A percentile compares a stretch with the other conserved stretches of the same genome.
These are phyloP conservation scores for Moesziomyces antarcticus DNA, from an alignment of 1,284 basidiomycete genomes.

Conservation along the genomic window DNA sequence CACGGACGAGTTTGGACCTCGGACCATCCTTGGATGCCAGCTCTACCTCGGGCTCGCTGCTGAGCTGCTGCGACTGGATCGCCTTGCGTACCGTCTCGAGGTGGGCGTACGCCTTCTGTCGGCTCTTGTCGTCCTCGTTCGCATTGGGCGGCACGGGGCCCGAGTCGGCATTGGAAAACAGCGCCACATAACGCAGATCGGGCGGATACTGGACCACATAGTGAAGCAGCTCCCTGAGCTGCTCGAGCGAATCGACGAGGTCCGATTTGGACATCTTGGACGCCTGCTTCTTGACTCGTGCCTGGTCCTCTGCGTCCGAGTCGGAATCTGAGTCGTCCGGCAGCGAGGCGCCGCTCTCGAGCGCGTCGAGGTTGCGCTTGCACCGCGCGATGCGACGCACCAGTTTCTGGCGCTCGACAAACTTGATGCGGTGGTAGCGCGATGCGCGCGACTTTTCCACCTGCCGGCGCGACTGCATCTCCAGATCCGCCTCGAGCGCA, in stretches of 20 bases:
- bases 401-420: slow-evolving; percentile 50
- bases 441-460: slow-evolving; percentile 37
- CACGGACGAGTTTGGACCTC: slow-evolving; percentile 13
- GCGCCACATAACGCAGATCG: slow-evolving; percentile 44
- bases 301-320: slow-evolving; percentile 15
- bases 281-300: slow-evolving; percentile 13
- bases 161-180: slow-evolving; percentile 35
- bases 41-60: slow-evolving; percentile 50
- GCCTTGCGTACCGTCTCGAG: slow-evolving; percentile 35
- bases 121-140: slow-evolving; percentile 31
- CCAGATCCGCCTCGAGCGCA: slow-evolving; percentile 47
- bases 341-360: slow-evolving; percentile 8
- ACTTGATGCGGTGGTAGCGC: slow-evolving; percentile 53
- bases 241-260: slow-evolving; percentile 11
- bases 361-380: slow-evolving; percentile 19
- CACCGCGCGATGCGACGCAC: slow-evolving; percentile 31
- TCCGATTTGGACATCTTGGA: slow-evolving; percentile 31
- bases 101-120: slow-evolving; percentile 35
- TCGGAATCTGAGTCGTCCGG: slow-evolving; percentile 26
- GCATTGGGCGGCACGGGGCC: slow-evolving; percentile 19
- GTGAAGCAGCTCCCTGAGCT: slow-evolving; percentile 34
- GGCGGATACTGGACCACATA: slow-evolving; percentile 46
- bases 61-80: slow-evolving; percentile 37
- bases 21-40: slow-evolving; percentile 28
- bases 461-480: slow-evolving; percentile 23